Conservation (phyloP, 2,329 filamentous ascomycete genomes). For the Biscogniauxia marginata region DNA sequence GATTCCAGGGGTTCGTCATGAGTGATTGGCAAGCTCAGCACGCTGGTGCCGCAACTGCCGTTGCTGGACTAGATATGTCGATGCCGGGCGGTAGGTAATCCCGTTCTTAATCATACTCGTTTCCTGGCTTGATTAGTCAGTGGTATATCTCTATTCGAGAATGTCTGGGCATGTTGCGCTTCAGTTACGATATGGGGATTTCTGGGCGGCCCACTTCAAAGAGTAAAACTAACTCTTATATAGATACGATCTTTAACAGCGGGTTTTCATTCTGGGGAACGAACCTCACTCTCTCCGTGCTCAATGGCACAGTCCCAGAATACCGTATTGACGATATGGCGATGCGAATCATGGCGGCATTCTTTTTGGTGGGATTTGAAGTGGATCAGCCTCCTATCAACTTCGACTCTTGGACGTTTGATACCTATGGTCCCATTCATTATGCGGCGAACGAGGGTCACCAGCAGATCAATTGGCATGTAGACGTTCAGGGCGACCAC, state of each 20-base stretch:
- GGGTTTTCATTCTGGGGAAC: slow-evolving; percentile 76
- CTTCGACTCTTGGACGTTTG: slow-evolving; percentile 83
- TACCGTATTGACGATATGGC: slow-evolving; percentile 92
- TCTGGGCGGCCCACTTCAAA: not conserved
- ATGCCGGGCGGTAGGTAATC: slow-evolving; percentile 63
- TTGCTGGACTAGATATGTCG: slow-evolving; percentile 79
- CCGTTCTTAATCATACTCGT: not conserved
- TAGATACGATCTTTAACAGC: slow-evolving; percentile 71
- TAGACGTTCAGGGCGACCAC: slow-evolving; percentile 81
- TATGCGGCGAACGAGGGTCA: slow-evolving; percentile 58
- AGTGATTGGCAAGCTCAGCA: slow-evolving; percentile 81
- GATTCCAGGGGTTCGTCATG: slow-evolving; percentile 79
- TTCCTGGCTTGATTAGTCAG: not conserved
- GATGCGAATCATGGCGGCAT: slow-evolving; percentile 73
- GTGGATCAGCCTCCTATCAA: slow-evolving; percentile 60
- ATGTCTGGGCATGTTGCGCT: too few relatives aligned
- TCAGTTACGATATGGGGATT: too few relatives aligned
- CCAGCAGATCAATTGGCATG: slow-evolving; percentile 72
- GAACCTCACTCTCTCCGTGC: slow-evolving; percentile 81
- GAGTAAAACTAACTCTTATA: not conserved
- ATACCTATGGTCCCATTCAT: slow-evolving; percentile 72
- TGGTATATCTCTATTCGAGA: too few relatives aligned
- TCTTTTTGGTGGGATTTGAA: slow-evolving; percentile 63
- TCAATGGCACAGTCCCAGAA: slow-evolving; percentile 86
- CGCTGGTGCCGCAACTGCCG: slow-evolving; percentile 62